phyloP scores from a whole-genome alignment of 2,329 filamentous ascomycete genomes.

The Alternaria sp. region DNA sequence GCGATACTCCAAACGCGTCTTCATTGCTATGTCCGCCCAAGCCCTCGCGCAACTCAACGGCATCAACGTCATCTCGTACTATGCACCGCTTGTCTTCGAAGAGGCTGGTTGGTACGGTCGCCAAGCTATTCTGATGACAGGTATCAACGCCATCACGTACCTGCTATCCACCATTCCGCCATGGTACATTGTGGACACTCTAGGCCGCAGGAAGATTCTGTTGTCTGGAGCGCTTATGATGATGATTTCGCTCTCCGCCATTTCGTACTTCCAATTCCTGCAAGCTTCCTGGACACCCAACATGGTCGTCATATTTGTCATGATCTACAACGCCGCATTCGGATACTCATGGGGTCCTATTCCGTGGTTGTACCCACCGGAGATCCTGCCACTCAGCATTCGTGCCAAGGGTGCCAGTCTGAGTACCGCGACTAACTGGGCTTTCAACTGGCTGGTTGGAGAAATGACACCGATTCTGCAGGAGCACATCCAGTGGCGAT shows the following conservation, averaged over 20 bases:
- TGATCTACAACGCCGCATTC: conserved; percentile 98
- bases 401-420: conserved; percentile 96
- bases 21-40: conserved; percentile 99
- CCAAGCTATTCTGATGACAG: conserved; percentile 93
- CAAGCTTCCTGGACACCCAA: conserved; percentile 80
- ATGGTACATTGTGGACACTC: conserved; percentile 95
- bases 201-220: conserved; percentile 88
- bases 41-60: conserved; percentile 95
- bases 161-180: conserved; percentile 91
- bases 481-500: conserved; percentile 88
- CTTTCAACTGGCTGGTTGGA: conserved; percentile 96
- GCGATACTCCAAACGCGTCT: conserved; percentile 87
- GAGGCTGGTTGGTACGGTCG: conserved; percentile 95
- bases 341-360: conserved; percentile 98
- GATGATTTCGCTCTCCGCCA: conserved; percentile 84
- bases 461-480: conserved; percentile 94
- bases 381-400: conserved; percentile 96
- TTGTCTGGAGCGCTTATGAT: conserved; percentile 89
- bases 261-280: conserved; percentile 95
- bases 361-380: conserved; percentile 97
- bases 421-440: conserved; percentile 97
- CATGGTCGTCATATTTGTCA: conserved; percentile 91
- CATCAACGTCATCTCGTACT: conserved; percentile 99
- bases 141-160: conserved; percentile 92
- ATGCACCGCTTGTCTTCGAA: conserved; percentile 95